phyloP scores from a whole-genome alignment of 176 grass and related monocot species.

The Ensete ventricosum region DNA sequence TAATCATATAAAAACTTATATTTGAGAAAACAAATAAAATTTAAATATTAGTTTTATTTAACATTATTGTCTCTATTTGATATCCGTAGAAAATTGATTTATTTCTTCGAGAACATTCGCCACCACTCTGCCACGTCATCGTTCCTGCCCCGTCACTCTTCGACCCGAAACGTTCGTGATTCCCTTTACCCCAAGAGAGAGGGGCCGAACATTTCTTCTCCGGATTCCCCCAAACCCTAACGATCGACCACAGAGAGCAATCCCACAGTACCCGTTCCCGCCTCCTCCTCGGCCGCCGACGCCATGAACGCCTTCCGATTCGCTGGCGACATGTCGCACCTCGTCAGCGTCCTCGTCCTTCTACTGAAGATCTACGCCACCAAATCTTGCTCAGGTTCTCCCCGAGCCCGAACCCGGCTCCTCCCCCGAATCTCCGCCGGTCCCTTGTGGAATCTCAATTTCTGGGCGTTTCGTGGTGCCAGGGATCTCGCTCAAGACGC shows the following conservation, averaged over 20 bases:
- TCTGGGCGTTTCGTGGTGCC: slow-evolving; percentile 1
- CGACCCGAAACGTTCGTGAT: not conserved
- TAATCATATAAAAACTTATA: too few relatives aligned
- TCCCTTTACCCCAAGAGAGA: not conserved
- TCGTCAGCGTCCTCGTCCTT: slow-evolving; percentile 89
- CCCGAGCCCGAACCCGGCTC: not conserved
- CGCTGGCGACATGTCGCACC: slow-evolving; percentile 93
- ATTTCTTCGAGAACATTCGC: not conserved
- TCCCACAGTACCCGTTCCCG: not conserved
- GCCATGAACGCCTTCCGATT: slow-evolving; percentile 87
- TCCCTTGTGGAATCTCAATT: not conserved
- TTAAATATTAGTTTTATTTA: too few relatives aligned
- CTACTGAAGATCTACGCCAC: slow-evolving; percentile 99
- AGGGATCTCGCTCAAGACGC: slow-evolving; percentile 95
- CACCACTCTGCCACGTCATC: not conserved
- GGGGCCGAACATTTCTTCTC: not conserved
- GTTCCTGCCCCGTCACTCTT: not conserved
- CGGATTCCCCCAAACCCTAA: not conserved
- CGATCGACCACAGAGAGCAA: not conserved
- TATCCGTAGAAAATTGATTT: too few relatives aligned
- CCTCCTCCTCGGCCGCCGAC: not conserved
- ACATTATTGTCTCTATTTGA: too few relatives aligned
- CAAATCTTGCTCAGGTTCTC: slow-evolving; percentile 85
- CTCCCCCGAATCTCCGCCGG: slow-evolving; percentile 13
- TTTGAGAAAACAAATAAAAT: too few relatives aligned